Evolutionary conservation across 805 yeast genomes (phyloP).

Genomic region (Scheffersomyces ergatensis): DNA sequence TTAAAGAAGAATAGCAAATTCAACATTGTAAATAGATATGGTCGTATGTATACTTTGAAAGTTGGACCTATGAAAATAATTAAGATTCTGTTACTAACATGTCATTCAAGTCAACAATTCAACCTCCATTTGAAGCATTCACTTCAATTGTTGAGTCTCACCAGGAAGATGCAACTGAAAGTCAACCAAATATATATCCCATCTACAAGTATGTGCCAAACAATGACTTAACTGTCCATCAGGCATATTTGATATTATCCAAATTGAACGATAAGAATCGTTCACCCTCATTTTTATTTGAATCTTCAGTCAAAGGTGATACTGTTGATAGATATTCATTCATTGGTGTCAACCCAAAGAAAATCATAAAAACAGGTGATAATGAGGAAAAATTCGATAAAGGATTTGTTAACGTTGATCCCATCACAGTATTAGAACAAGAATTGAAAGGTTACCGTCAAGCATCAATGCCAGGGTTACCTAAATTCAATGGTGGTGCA

Average conservation of each 20-base stretch:
- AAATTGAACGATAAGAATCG: constrained; percentile 53
- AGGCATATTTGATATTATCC: constrained; percentile 83
- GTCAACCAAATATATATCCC: constrained; percentile 70
- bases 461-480: constrained; percentile 78
- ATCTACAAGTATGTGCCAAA: constrained; percentile 71
- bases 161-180: constrained; percentile 2
- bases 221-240: constrained; percentile 82
- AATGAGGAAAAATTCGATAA: constrained; percentile 28
- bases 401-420: constrained; percentile 62
- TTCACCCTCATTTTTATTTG: constrained; percentile 76
- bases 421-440: constrained; percentile 67
- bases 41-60: not conserved
- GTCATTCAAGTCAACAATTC: constrained; percentile 15
- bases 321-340: constrained; percentile 87
- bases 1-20: too few relatives aligned
- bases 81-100: not conserved
- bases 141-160: constrained; percentile 20
- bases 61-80: not conserved
- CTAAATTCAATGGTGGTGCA: constrained; percentile 91
- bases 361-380: constrained; percentile 81
- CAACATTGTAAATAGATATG: not conserved
- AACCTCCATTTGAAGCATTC: constrained; percentile 36
- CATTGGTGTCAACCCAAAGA: constrained; percentile 82
- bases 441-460: constrained; percentile 67
- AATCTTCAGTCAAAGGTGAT: constrained; percentile 87